A percentile compares a stretch with the other conserved stretches of the same genome.
These are phyloP conservation scores for Oxytropis ochrocephala DNA, from an alignment of 306 rosid species.

Conservation along the genomic window DNA sequence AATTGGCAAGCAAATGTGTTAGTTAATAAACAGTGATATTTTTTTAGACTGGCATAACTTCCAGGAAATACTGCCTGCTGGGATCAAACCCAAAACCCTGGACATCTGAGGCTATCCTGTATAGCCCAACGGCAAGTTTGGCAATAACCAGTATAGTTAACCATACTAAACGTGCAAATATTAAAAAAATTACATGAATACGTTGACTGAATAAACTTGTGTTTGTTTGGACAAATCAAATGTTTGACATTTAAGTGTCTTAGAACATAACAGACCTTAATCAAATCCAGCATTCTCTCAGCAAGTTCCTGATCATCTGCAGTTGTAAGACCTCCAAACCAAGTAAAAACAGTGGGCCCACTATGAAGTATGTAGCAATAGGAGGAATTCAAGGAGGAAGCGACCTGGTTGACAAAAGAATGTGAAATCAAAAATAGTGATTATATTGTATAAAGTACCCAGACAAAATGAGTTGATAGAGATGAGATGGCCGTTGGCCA, in stretches of 20 bases:
- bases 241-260: conserved; percentile 9
- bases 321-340: conserved; percentile 75
- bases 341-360: conserved; percentile 59
- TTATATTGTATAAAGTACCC: conserved; percentile 1
- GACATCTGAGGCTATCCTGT: neutral
- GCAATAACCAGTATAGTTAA: conserved; percentile 8
- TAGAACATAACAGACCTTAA: conserved; percentile 51
- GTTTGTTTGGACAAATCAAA: neutral
- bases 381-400: conserved; percentile 91
- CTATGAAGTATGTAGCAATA: conserved; percentile 79
- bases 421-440: neutral
- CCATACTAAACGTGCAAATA: neutral
- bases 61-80: neutral
- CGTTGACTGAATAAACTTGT: neutral
- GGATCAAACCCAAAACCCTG: conserved; percentile 5
- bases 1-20: conserved; percentile 30
- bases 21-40: conserved; percentile 12
- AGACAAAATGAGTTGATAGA: neutral
- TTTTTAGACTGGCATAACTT: neutral
- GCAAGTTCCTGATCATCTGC: conserved; percentile 72
- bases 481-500: neutral
- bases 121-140: conserved; percentile 8
- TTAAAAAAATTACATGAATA: conserved; percentile 1
- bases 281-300: conserved; percentile 89
- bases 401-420: conserved; percentile 43